Conservation (phyloP, 2,329 filamentous ascomycete species). For the Stemphylium beticola region DNA sequence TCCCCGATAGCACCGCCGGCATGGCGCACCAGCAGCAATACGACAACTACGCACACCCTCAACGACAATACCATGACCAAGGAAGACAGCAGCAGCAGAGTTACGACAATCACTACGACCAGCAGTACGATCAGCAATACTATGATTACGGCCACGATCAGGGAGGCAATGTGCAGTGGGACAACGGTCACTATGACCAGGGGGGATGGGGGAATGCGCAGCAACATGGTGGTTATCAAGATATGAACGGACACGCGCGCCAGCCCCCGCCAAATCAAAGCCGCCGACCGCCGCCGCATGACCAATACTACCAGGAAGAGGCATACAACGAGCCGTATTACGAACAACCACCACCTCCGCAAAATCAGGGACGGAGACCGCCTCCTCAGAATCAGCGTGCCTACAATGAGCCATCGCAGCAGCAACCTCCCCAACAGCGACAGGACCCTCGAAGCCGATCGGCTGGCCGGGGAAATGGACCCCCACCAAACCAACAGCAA, state of each 20-base stretch:
- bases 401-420: conserved; percentile 33
- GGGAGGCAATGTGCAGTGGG: conserved; percentile 43
- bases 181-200: conserved; percentile 43
- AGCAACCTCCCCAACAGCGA: conserved; percentile 28
- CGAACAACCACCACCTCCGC: conserved; percentile 31
- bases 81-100: conserved; percentile 31
- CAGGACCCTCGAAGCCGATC: conserved; percentile 37
- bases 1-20: conserved; percentile 23
- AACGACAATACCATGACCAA: conserved; percentile 44
- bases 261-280: conserved; percentile 22
- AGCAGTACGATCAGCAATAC: conserved; percentile 40
- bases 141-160: conserved; percentile 46
- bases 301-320: conserved; percentile 38
- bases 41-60: conserved; percentile 43
- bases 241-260: conserved; percentile 30
- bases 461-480: conserved; percentile 31
- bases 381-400: conserved; percentile 30
- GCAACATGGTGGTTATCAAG: conserved; percentile 31
- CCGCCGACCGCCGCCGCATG: conserved; percentile 23
- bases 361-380: conserved; percentile 24
- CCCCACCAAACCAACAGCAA: conserved; percentile 27
- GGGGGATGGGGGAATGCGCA: conserved; percentile 37
- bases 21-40: conserved; percentile 53
- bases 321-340: conserved; percentile 34
- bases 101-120: conserved; percentile 38